These are phyloP conservation scores for Leishmania guyanensis DNA, from an alignment of 208 protist genomes.

Conservation along the genomic window DNA sequence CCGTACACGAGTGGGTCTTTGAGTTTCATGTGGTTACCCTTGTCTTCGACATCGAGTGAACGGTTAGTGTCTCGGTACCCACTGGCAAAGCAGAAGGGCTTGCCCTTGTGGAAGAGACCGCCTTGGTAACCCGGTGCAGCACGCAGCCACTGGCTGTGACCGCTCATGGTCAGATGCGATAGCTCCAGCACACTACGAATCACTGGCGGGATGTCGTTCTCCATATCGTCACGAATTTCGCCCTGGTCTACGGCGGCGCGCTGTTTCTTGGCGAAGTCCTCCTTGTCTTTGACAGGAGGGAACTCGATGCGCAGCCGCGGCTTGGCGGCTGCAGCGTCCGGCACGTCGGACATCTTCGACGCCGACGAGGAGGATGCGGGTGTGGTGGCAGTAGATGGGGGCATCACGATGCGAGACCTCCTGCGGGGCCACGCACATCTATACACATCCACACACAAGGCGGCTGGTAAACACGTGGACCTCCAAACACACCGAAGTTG, in stretches of 20 bases:
- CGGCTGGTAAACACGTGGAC: too few relatives aligned
- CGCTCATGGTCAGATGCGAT: constrained; percentile 75
- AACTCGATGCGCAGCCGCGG: constrained; percentile 62
- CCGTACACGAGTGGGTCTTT: constrained; percentile 83
- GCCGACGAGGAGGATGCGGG: background rate
- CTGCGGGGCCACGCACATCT: background rate
- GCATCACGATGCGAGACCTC: background rate
- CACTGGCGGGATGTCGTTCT: constrained; percentile 73
- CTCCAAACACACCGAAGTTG: background rate
- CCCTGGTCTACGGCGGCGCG: constrained; percentile 50
- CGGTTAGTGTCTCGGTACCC: constrained; percentile 77
- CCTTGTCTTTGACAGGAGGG: constrained; percentile 63
- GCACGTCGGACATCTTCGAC: background rate
- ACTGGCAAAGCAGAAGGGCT: constrained; percentile 81
- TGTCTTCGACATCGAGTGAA: constrained; percentile 78
- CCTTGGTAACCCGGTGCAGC: constrained; percentile 78
- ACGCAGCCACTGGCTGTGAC: constrained; percentile 76
- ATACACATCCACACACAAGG: background rate
- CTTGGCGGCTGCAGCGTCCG: background rate
- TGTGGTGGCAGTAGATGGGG: background rate
- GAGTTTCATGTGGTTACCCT: constrained; percentile 83
- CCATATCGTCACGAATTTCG: constrained; percentile 58
- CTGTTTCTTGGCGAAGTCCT: constrained; percentile 46
- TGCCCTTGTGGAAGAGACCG: constrained; percentile 77
- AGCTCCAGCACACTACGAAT: constrained; percentile 85